Evolutionary conservation across 1,139 yeast genomes (phyloP).

Genomic region (Protomyces lactucae-debilis): DNA sequence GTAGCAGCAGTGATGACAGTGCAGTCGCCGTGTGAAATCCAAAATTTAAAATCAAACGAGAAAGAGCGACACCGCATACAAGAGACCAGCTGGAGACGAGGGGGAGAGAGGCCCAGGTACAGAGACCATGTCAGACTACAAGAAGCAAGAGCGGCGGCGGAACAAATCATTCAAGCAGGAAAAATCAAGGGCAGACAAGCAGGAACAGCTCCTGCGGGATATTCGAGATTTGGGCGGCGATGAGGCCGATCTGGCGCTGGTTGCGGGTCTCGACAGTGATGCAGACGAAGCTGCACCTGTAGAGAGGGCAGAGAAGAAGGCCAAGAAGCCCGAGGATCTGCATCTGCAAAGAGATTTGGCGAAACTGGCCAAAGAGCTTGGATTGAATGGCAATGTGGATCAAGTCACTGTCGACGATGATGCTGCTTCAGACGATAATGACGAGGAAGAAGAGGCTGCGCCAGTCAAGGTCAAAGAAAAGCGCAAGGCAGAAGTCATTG

Average conservation of each 20-base stretch:
- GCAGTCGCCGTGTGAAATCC: neutral
- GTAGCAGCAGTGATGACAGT: neutral
- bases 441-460: constrained; percentile 38
- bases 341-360: constrained; percentile 48
- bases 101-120: neutral
- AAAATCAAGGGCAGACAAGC: constrained; percentile 3
- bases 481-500: constrained; percentile 32
- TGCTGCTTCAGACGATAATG: constrained; percentile 34
- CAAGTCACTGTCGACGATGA: constrained; percentile 55
- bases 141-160: constrained; percentile 18
- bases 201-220: constrained; percentile 32
- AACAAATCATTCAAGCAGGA: constrained; percentile 12
- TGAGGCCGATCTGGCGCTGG: constrained; percentile 56
- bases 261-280: constrained; percentile 47
- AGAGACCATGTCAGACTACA: constrained; percentile 4
- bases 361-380: constrained; percentile 46
- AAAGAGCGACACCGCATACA: neutral
- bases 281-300: constrained; percentile 42
- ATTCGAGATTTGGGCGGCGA: constrained; percentile 56
- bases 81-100: neutral
- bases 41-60: neutral
- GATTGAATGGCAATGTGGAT: constrained; percentile 55
- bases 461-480: constrained; percentile 40
- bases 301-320: constrained; percentile 43
- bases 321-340: constrained; percentile 54